Base-by-base conservation (phyloP, 1,284 basidiomycete genomes). In the Microbotryum intermedium region DNA sequence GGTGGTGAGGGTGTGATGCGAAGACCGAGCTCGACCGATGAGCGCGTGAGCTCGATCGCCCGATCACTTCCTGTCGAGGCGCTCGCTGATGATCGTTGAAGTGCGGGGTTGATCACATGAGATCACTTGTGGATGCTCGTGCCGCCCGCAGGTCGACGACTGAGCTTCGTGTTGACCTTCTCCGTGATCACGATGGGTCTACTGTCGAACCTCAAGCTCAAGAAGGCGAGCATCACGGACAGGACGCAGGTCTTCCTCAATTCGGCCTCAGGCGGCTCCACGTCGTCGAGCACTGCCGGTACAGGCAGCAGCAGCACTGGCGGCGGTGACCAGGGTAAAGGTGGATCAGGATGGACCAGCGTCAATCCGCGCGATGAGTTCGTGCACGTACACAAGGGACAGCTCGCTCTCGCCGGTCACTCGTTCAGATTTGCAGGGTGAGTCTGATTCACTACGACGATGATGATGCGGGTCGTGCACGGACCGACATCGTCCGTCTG, bases 401-500 rank as follows among this genome's bases (percentile, higher is more conserved):
- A 56, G 10, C 60, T 68, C 44, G 50, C 43, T 48, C 53, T 68
- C 23, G 62, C 23, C 25, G 56, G 56, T 29, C 9, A 30, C 2
- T 48, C 53, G 13, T 68, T 64, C 53, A 62, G 62, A 21, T 68
- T 68, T 51, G 58, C 59, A 1, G 30, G 50, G 50, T 29, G 26
- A 51, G 50, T 29, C n/a, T n/a, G n/a, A n/a, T n/a, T n/a, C n/a
- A 30, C n/a, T 2, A 25, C 16, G 8, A 28, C 50, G 29, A 51
- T 4, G 30, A 10, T 26, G 50, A 25, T n/a, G 30, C 10, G 18
- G 16, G n/a, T n/a, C n/a, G n/a, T n/a, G 46, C 21, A 21, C 21
- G n/a, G 16, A 39, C 34, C 34, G 18, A 34, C 34, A 34, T 39
- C 34, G 34, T 39, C 13, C 34, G 34, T 39, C 34, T 39, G 34